These are phyloP conservation scores for Globisporangium nodosum DNA, from an alignment of 352 stramenopile species.

Conservation along the genomic window DNA sequence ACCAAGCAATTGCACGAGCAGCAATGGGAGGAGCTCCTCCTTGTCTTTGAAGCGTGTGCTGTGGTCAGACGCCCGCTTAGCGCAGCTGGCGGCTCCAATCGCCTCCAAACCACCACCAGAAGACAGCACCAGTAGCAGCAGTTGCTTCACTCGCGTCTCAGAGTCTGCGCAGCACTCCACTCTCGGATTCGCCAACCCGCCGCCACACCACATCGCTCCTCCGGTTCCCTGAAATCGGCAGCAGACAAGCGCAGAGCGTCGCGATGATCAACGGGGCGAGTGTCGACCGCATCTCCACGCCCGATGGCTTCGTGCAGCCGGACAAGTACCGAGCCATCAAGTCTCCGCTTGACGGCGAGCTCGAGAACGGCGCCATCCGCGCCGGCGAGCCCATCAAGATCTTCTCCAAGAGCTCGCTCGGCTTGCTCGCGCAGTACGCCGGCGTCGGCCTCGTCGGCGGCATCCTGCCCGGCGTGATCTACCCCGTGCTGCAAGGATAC, in stretches of 20 bases:
- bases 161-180: not conserved
- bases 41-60: not conserved
- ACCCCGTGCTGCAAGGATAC: constrained; percentile 54
- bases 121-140: not conserved
- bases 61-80: not conserved
- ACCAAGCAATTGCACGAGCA: not conserved
- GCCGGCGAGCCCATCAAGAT: constrained; percentile 24
- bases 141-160: not conserved
- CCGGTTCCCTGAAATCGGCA: no score
- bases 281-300: constrained; percentile 4
- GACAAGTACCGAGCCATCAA: constrained; percentile 12
- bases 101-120: not conserved
- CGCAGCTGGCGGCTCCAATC: not conserved
- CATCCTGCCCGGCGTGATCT: constrained; percentile 39
- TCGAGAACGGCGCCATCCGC: constrained; percentile 28
- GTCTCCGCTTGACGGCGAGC: constrained; percentile 8
- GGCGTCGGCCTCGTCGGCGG: constrained; percentile 47
- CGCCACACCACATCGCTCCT: not conserved
- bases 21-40: not conserved
- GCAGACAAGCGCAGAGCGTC: no score
- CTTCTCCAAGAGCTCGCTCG: constrained; percentile 25
- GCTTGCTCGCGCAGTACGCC: constrained; percentile 44
- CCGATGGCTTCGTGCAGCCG: not conserved
- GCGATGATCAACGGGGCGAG: not conserved
- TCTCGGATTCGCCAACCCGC: not conserved